phyloP scores from a whole-genome alignment of 257 asterid genomes.

The Ocimum tenuiflorum region DNA sequence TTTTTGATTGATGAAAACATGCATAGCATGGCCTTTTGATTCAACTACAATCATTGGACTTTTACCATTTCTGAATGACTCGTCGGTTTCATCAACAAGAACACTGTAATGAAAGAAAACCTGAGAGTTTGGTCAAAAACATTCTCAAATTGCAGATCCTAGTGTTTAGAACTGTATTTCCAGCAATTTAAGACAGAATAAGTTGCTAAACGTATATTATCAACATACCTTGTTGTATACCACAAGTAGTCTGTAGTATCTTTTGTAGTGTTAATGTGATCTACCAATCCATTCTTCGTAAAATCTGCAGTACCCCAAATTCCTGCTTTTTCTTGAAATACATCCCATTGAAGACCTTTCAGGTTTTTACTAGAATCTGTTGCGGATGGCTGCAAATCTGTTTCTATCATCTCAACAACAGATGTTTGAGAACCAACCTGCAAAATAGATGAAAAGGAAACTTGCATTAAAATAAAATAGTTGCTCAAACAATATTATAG shows the following conservation, averaged over 20 bases:
- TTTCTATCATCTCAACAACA: slow-evolving; percentile 62
- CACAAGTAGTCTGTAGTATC: slow-evolving; percentile 90
- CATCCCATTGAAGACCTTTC: slow-evolving; percentile 65
- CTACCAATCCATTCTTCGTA: slow-evolving; percentile 51
- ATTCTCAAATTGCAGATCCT: neutral
- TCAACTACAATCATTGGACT: slow-evolving; percentile 59
- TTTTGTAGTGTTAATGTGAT: slow-evolving; percentile 83
- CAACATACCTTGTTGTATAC: slow-evolving; percentile 69
- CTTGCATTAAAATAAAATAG: neutral
- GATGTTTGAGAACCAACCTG: slow-evolving; percentile 76
- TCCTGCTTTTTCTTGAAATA: slow-evolving; percentile 60
- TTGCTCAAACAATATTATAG: neutral
- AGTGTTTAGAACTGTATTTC: neutral
- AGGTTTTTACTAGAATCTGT: slow-evolving; percentile 37
- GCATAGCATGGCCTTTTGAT: slow-evolving; percentile 88
- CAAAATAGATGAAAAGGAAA: slow-evolving; percentile 16
- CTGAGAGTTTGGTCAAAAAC: slow-evolving; percentile 9
- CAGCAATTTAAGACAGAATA: neutral
- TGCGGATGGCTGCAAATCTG: slow-evolving; percentile 45
- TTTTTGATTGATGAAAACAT: slow-evolving; percentile 64
- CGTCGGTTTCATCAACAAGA: slow-evolving; percentile 47
- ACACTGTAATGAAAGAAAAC: slow-evolving; percentile 42
- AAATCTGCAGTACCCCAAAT: slow-evolving; percentile 77
- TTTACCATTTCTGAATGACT: slow-evolving; percentile 42
- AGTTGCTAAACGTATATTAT: slow-evolving; percentile 2